Evolutionary conservation across 2,329 filamentous ascomycete genomes (phyloP).

Genomic region (Blastomyces gilchristii): DNA sequence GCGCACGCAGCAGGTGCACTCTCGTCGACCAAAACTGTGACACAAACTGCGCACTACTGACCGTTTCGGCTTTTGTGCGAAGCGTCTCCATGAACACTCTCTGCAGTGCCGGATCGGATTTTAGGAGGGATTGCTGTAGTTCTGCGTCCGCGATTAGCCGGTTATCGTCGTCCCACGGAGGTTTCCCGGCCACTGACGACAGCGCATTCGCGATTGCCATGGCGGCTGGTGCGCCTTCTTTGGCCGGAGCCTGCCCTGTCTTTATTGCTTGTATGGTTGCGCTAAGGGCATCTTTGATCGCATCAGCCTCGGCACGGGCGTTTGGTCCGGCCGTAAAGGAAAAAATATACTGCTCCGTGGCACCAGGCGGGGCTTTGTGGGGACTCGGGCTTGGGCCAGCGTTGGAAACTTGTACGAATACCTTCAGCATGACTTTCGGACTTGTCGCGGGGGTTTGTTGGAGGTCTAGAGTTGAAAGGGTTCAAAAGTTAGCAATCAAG

Average conservation of each 20-base stretch:
- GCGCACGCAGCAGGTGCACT: slow-evolving; percentile 72
- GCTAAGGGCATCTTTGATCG: slow-evolving; percentile 72
- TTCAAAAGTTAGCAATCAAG: slow-evolving; percentile 1
- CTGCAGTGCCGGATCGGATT: slow-evolving; percentile 62
- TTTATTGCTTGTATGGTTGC: slow-evolving; percentile 64
- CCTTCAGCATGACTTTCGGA: slow-evolving; percentile 86
- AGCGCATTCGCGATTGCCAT: slow-evolving; percentile 70
- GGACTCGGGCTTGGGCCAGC: slow-evolving; percentile 28
- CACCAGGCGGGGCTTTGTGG: slow-evolving; percentile 20
- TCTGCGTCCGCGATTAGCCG: slow-evolving; percentile 67
- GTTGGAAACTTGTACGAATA: slow-evolving; percentile 60
- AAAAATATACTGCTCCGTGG: slow-evolving; percentile 65
- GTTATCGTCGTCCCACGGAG: slow-evolving; percentile 70
- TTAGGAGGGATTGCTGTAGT: slow-evolving; percentile 79
- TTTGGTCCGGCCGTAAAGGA: slow-evolving; percentile 70
- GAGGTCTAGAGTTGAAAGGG: slow-evolving; percentile 50
- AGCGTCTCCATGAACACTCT: slow-evolving; percentile 81
- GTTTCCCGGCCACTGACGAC: slow-evolving; percentile 37
- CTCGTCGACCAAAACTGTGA: slow-evolving; percentile 91
- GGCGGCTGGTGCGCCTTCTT: slow-evolving; percentile 49
- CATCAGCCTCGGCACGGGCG: slow-evolving; percentile 73
- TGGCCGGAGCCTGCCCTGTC: slow-evolving; percentile 27
- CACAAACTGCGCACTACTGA: slow-evolving; percentile 72
- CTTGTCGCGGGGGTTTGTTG: slow-evolving; percentile 87
- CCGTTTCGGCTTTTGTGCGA: slow-evolving; percentile 70